Evolutionary conservation across 768 basidiomycete species (phyloP).

Genomic region (Boletus insuetus): DNA sequence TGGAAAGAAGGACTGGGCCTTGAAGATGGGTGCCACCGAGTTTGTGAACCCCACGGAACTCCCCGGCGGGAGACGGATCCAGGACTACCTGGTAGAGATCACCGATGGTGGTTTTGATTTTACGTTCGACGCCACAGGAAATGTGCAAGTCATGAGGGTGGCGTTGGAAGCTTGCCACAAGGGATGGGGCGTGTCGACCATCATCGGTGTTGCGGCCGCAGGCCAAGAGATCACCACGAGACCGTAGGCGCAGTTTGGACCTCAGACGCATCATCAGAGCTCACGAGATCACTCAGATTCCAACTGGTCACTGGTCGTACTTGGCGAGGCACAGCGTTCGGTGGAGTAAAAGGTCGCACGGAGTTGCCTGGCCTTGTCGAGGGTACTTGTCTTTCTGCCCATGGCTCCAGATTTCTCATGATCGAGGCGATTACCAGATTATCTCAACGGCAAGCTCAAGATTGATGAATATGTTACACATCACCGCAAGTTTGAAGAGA

Average conservation of each 20-base stretch:
- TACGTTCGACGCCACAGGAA: slow-evolving; percentile 97
- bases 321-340: slow-evolving; percentile 96
- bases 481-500: slow-evolving; percentile 64
- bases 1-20: slow-evolving; percentile 82
- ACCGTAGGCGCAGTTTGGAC: slow-evolving; percentile 50
- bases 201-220: slow-evolving; percentile 97
- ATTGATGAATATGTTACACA: slow-evolving; percentile 98
- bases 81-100: slow-evolving; percentile 85
- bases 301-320: slow-evolving; percentile 81
- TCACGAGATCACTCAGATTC: slow-evolving; percentile 37
- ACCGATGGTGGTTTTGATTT: slow-evolving; percentile 97
- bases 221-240: slow-evolving; percentile 93
- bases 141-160: slow-evolving; percentile 90
- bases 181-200: slow-evolving; percentile 95
- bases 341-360: slow-evolving; percentile 96
- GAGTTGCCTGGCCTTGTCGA: slow-evolving; percentile 93
- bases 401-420: not conserved
- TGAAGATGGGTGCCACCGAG: slow-evolving; percentile 92
- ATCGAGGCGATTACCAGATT: slow-evolving; percentile 48
- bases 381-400: slow-evolving; percentile 42
- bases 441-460: slow-evolving; percentile 76
- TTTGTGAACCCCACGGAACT: slow-evolving; percentile 83
- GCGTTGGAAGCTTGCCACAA: slow-evolving; percentile 99
- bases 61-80: slow-evolving; percentile 78
- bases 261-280: not conserved